Percentiles rank a stretch among this genome's conserved stretches.
phyloP scores from a whole-genome alignment of 2,329 filamentous ascomycete genomes.

The Pezicula carpinea region DNA sequence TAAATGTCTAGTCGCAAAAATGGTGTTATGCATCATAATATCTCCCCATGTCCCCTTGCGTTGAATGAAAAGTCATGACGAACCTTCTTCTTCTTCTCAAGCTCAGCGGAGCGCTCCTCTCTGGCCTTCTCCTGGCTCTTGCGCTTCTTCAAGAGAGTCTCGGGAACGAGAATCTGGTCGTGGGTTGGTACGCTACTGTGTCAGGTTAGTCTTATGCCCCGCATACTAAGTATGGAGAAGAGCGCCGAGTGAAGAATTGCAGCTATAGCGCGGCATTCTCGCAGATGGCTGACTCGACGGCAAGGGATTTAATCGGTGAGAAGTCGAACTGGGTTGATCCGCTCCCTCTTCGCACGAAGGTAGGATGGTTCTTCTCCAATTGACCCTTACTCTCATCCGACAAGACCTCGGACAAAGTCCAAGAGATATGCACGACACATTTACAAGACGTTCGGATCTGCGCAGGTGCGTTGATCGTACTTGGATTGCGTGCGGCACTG shows the following conservation, averaged over 20 bases:
- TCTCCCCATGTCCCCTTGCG: slow-evolving; percentile 33
- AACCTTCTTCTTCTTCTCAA: slow-evolving; percentile 87
- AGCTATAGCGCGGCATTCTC: slow-evolving; percentile 89
- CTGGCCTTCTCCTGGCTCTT: slow-evolving; percentile 99
- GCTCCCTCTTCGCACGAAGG: slow-evolving; percentile 19
- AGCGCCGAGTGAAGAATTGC: slow-evolving; percentile 91
- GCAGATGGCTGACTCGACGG: slow-evolving; percentile 77
- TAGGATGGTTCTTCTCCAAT: slow-evolving; percentile 15
- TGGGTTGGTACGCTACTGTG: slow-evolving; percentile 84
- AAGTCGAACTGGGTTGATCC: slow-evolving; percentile 21
- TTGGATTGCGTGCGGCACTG: slow-evolving; percentile 54
- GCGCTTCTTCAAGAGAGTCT: slow-evolving; percentile 99
- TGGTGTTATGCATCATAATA: slow-evolving; percentile 82
- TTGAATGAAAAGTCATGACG: slow-evolving; percentile 17
- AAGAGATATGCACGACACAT: slow-evolving; percentile 37
- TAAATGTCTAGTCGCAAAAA: slow-evolving; percentile 79
- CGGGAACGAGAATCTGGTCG: slow-evolving; percentile 94
- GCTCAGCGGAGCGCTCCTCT: slow-evolving; percentile 75
- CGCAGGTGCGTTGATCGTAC: slow-evolving; percentile 16
- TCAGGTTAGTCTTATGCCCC: slow-evolving; percentile 76
- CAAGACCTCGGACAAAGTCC: slow-evolving; percentile 63
- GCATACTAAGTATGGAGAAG: slow-evolving; percentile 58
- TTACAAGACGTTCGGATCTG: slow-evolving; percentile 15
- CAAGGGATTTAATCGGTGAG: slow-evolving; percentile 78
- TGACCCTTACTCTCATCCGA: slow-evolving; percentile 59